Percentiles rank a stretch among this genome's conserved stretches.
Evolutionary conservation across 176 grass and related monocot species (phyloP).

Genomic region (sorghum (Sorghum bicolor)): Sorghum_bicolor_NCBIv3 NC_012871.2:64709501-64710000

Average conservation of each 20-base stretch:
- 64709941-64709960: conserved; percentile 83
- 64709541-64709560: not conserved
- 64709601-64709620: conserved; percentile 30
- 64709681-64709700: conserved; percentile 89
- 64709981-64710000: conserved; percentile 59
- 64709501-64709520: not conserved
- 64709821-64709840: conserved; percentile 97
- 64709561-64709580: not conserved
- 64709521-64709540: not conserved
- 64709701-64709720: not conserved
- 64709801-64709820: conserved; percentile 98
- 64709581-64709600: conserved; percentile 11
- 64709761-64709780: conserved; percentile 79
- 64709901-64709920: conserved; percentile 41
- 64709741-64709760: not conserved
- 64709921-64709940: conserved; percentile 57
- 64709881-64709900: conserved; percentile 73
- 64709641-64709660: conserved; percentile 95
- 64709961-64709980: conserved; percentile 93
- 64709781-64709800: conserved; percentile 80
- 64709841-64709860: conserved; percentile 95
- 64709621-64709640: conserved; percentile 83
- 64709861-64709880: conserved; percentile 80
- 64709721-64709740: not conserved
- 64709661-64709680: conserved; percentile 96